Evolutionary conservation across 2,329 filamentous ascomycete genomes (phyloP).

Genomic region (Graphiopsis chlorocephala): DNA sequence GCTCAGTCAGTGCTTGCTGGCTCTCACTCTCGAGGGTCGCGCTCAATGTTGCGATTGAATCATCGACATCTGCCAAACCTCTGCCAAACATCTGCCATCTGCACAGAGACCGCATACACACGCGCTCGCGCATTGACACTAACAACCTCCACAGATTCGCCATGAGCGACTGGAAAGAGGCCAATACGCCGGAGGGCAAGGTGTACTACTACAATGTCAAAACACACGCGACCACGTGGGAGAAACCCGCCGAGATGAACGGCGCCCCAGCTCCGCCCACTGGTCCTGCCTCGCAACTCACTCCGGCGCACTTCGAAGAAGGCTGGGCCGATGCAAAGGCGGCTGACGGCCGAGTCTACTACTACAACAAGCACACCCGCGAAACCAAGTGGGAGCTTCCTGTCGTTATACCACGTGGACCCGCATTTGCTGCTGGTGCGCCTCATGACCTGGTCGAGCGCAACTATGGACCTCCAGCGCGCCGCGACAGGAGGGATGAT

Average conservation of each 20-base stretch:
- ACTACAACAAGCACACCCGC: slow-evolving; percentile 86
- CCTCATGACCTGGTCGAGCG: slow-evolving; percentile 20
- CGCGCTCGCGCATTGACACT: background rate
- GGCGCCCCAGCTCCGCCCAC: slow-evolving; percentile 57
- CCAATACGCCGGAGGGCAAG: slow-evolving; percentile 54
- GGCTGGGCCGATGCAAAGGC: slow-evolving; percentile 87
- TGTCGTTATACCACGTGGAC: slow-evolving; percentile 18
- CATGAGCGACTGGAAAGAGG: slow-evolving; percentile 26
- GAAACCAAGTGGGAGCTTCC: slow-evolving; percentile 95
- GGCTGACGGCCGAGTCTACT: slow-evolving; percentile 86
- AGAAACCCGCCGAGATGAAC: slow-evolving; percentile 72
- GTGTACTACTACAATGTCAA: slow-evolving; percentile 86
- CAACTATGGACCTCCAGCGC: slow-evolving; percentile 21
- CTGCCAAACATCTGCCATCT: no score
- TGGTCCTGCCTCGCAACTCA: slow-evolving; percentile 55
- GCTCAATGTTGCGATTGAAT: background rate
- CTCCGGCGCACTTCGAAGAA: slow-evolving; percentile 64
- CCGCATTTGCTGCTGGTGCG: slow-evolving; percentile 58
- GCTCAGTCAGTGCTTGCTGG: background rate
- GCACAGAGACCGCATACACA: background rate
- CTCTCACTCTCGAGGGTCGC: background rate
- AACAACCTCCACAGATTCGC: background rate
- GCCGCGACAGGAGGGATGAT: slow-evolving; percentile 32
- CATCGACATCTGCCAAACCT: background rate
- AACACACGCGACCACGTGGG: slow-evolving; percentile 90